Base-by-base conservation (phyloP, 257 asterid species). In the Jaltomata sinuosa region DNA sequence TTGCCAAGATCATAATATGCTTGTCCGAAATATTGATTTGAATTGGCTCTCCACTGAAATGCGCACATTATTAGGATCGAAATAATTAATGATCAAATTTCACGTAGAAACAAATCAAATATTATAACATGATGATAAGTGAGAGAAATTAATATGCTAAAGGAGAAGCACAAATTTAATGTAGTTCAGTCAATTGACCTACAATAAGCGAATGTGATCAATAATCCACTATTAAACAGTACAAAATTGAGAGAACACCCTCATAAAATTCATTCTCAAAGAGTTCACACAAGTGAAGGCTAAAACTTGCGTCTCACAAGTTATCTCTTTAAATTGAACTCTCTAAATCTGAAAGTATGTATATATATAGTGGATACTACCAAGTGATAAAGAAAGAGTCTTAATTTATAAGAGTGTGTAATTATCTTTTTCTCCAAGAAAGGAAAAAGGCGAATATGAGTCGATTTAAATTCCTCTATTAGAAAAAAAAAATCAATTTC, bases 1-100 rank as follows among this genome's bases (percentile, higher is more conserved):
- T 94, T 92, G 84, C 97, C 89, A 2, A 93, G 90, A 72, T 94
- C 94, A 67, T 94, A 94, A 82, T 93, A 93, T 16, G 95, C 92
- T 80, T 90, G 96, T 4, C 98, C 95, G 15, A 91, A 93, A 83
- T 87, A 86, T 59, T 88, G 93, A 36, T 89, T 91, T 4, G 94
- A 72, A 76, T 88, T 92, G 8, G 93, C 96, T 88, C 93, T 90
- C 97, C 97, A 92, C 98, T 91, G 89, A 83, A 84, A 85, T 50
- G 34, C 22, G 36, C 15, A 47, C 19, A 29, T 3, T 25, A 8
- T 82, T 15, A 53, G 2, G 18, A 45, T 72, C 14, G 18, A 9
- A 16, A 22, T 71, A 0, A 69, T 1, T 31, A 69, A 1, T 71
- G 0, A 69, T 1, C 52, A 69, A 1, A 6, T 69, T 36, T 21